Evolutionary conservation across 2,329 filamentous ascomycete genomes (phyloP).

Genomic region (Aspergillus aculeatinus): DNA sequence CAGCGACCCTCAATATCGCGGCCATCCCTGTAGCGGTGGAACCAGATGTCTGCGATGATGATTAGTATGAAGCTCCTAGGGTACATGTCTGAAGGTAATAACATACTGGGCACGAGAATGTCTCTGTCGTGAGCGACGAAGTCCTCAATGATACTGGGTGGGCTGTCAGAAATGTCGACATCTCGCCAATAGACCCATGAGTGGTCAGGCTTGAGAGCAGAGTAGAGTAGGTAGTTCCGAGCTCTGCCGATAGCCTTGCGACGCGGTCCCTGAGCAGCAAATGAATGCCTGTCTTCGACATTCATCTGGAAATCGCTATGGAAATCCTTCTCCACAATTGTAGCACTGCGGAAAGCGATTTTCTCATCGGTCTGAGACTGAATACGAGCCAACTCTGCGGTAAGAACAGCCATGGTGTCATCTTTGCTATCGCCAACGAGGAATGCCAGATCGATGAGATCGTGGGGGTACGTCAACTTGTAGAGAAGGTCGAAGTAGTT

Average conservation of each 20-base stretch:
- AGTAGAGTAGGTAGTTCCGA: constrained; percentile 83
- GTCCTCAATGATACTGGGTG: constrained; percentile 84
- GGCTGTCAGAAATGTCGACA: constrained; percentile 92
- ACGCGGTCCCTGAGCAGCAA: constrained; percentile 82
- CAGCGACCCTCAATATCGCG: constrained; percentile 92
- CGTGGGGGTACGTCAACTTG: constrained; percentile 88
- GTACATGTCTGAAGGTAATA: background rate
- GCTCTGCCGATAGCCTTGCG: constrained; percentile 87
- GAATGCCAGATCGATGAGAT: constrained; percentile 92
- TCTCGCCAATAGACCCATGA: constrained; percentile 99
- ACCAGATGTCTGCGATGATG: constrained; percentile 62
- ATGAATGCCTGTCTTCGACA: constrained; percentile 80
- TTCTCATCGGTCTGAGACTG: constrained; percentile 74
- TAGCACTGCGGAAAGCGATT: constrained; percentile 79
- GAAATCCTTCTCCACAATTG: constrained; percentile 91
- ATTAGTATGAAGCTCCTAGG: constrained; percentile 14
- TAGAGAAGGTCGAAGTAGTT: constrained; percentile 93
- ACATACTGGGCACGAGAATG: constrained; percentile 89
- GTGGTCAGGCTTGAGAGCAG: constrained; percentile 86
- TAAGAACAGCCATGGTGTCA: constrained; percentile 83
- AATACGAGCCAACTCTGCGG: constrained; percentile 81
- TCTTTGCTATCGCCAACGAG: constrained; percentile 89
- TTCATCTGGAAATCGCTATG: constrained; percentile 70
- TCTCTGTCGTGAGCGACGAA: constrained; percentile 93
- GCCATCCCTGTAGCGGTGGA: constrained; percentile 62